Percentiles rank a stretch among this genome's conserved stretches.
Conservation (phyloP, 805 yeast species). For the Zygoascus biomembranicola region DNA sequence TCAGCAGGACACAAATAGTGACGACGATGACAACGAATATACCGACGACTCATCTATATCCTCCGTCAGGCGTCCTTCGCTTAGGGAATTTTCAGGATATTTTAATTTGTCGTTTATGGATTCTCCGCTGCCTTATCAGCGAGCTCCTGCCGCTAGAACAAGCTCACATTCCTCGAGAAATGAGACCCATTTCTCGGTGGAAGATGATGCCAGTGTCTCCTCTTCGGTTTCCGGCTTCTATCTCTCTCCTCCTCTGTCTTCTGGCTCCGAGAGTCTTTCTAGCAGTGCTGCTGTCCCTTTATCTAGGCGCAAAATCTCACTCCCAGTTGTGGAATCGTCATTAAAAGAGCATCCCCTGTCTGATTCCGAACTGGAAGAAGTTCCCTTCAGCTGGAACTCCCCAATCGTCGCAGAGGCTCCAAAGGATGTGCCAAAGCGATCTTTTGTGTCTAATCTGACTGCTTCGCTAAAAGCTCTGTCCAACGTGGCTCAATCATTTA, state of each 20-base stretch:
- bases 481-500: slow-evolving; percentile 16
- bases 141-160: not conserved
- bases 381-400: not conserved
- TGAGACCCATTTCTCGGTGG: not conserved
- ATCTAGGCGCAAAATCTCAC: not conserved
- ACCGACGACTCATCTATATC: not conserved
- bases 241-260: not conserved
- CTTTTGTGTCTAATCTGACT: slow-evolving; percentile 20
- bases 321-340: not conserved
- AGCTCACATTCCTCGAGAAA: not conserved
- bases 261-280: not conserved
- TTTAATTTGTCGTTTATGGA: not conserved
- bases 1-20: not conserved
- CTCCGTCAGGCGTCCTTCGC: not conserved
- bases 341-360: not conserved
- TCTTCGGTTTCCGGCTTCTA: not conserved
- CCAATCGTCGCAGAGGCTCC: not conserved
- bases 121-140: not conserved
- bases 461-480: slow-evolving; percentile 17
- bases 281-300: not conserved
- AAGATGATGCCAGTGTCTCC: not conserved
- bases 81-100: not conserved
- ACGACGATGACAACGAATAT: slow-evolving; percentile 4
- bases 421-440: not conserved
- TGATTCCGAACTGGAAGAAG: not conserved